These are phyloP conservation scores for Funneliformis mosseae DNA, from an alignment of 192 early-diverging fungal genomes.

Conservation along the genomic window DNA sequence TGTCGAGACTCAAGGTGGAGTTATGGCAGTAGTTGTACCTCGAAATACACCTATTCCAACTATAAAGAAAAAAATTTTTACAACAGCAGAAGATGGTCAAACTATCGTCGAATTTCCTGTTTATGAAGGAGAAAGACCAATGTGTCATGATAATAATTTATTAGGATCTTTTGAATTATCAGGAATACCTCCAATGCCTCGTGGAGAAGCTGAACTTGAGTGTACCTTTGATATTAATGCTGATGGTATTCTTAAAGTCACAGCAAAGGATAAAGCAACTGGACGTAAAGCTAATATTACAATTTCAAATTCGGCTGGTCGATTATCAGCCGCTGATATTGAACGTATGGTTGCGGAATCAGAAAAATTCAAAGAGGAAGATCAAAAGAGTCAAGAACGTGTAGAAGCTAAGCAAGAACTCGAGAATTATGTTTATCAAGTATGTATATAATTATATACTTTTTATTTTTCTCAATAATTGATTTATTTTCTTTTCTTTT, in stretches of 20 bases:
- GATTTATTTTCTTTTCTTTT: not conserved
- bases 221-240: constrained; percentile 85
- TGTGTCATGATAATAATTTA: constrained; percentile 92
- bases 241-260: constrained; percentile 89
- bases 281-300: constrained; percentile 90
- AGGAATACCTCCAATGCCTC: constrained; percentile 79
- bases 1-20: constrained; percentile 83
- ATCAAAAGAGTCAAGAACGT: constrained; percentile 67
- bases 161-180: constrained; percentile 83
- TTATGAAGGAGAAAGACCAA: constrained; percentile 84
- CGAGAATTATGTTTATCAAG: constrained; percentile 74
- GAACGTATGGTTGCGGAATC: constrained; percentile 93
- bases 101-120: constrained; percentile 84
- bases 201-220: constrained; percentile 76
- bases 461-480: not conserved
- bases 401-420: constrained; percentile 84
- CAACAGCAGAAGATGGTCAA: constrained; percentile 82
- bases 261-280: constrained; percentile 88
- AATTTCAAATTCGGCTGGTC: constrained; percentile 93
- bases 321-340: constrained; percentile 88
- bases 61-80: constrained; percentile 80
- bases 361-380: constrained; percentile 82
- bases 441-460: constrained; percentile 20
- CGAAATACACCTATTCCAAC: constrained; percentile 84
- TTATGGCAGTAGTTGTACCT: constrained; percentile 82